These are phyloP conservation scores for Entophlyctis luteolus DNA, from an alignment of 192 early-diverging fungal species.

Conservation along the genomic window DNA sequence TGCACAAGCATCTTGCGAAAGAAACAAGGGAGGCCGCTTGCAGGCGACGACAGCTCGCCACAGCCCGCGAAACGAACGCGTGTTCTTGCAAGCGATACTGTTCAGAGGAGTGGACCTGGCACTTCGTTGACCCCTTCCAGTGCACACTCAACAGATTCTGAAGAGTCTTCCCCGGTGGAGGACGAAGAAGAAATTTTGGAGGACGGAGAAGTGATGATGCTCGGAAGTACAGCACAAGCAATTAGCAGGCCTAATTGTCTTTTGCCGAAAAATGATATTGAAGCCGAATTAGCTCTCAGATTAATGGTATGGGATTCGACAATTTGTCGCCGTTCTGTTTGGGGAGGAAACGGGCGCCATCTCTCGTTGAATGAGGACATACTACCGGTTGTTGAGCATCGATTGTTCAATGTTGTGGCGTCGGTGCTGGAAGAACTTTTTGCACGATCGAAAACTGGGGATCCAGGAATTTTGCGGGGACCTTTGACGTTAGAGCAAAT, in stretches of 20 bases:
- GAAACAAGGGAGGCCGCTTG: no score
- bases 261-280: no score
- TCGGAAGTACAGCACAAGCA: no score
- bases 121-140: no score
- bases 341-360: background rate
- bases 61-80: no score
- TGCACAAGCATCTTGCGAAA: no score
- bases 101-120: no score
- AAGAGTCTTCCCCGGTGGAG: no score
- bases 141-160: no score
- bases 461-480: background rate
- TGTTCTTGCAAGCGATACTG: no score
- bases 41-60: no score
- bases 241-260: no score
- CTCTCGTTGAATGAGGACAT: background rate
- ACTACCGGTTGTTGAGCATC: slow-evolving; percentile 7
- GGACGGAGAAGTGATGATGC: background rate
- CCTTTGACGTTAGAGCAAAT: slow-evolving; percentile 22
- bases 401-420: slow-evolving; percentile 3
- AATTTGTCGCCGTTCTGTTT: background rate
- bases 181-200: slow-evolving; percentile 3
- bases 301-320: background rate
- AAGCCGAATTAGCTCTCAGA: background rate
- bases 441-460: background rate
- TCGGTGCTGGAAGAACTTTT: background rate